These are phyloP conservation scores for Colletotrichum zoysiae DNA, from an alignment of 2,329 filamentous ascomycete species.

Conservation along the genomic window DNA sequence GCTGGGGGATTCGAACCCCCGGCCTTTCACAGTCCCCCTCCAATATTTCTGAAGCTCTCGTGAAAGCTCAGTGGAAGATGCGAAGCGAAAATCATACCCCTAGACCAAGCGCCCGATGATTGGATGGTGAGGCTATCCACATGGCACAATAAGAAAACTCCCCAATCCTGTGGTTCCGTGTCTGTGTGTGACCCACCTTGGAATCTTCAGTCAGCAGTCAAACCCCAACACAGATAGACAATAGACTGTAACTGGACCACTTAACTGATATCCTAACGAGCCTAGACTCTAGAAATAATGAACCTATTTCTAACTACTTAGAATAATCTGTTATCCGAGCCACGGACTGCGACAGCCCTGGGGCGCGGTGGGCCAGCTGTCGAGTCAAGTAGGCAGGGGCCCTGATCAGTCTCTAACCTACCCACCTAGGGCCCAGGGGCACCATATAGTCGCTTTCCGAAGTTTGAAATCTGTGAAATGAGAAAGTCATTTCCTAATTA, in stretches of 20 bases:
- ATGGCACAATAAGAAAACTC: too few relatives aligned
- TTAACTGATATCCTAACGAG: not conserved
- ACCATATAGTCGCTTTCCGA: too few relatives aligned
- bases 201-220: not conserved
- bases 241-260: not conserved
- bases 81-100: slow-evolving; percentile 39
- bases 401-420: not conserved
- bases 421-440: not conserved
- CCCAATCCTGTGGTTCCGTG: not conserved
- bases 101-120: slow-evolving; percentile 33
- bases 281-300: not conserved
- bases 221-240: not conserved
- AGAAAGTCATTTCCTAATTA: too few relatives aligned
- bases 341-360: too few relatives aligned
- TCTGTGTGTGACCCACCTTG: not conserved
- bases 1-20: slow-evolving; percentile 33
- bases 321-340: not conserved
- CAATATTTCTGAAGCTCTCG: not conserved
- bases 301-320: not conserved
- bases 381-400: not conserved
- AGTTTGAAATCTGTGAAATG: not conserved
- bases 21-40: slow-evolving; percentile 12
- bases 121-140: fast-evolving
- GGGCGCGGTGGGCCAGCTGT: not conserved
- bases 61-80: not conserved